Evolutionary conservation across 2,329 filamentous ascomycete species (phyloP), one percentile per base, ranked within the genome.

Genomic region (Verticillium tricorpus): DNA sequence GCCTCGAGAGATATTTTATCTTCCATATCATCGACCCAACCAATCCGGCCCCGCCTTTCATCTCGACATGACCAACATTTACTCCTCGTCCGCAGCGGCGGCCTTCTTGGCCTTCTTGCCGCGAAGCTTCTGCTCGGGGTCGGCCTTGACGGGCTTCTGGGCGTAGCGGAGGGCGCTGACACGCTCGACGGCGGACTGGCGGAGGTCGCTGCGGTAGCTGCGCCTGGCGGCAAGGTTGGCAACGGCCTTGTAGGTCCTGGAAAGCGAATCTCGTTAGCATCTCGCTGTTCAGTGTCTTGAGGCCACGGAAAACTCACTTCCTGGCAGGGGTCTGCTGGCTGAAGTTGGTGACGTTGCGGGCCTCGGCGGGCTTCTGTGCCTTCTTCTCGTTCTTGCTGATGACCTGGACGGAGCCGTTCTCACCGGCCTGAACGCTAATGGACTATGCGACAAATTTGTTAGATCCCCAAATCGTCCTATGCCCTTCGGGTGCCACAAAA

Each of bases 191-290:
- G 94, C 93, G 73, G 84, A 83, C 73, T 85, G 80, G 71, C 89
- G 89, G 79, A 93, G 85, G 77, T 94, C 91, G 72, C 85, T 73
- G 72, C 91, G 91, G 89, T 98, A 99, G 75, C 89, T 86, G 76
- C 85, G 85, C 87, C 92, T 93, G 78, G 92, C 90, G 72, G 89
- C 87, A 77, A 84, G 83, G 83, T 87, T 90, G 81, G 93, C 93
- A 77, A 98, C 87, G 72, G 85, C 85, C 83, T 90, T 91, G 89
- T 93, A 98, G 82, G 90, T 89, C 86, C 92, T 95, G 68, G 9
- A 31, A 17, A 32, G n/a, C 61, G 45, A 60, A 52, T 45, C 19
- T 50, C 19, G 45, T 50, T 14, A 22, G 22, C n/a, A 12, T 58
- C 25, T 25, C 60, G 58, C 64, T 57, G 64, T 2, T 2, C 3